Conservation (phyloP, 139 green algal genomes). For the Volvox reticuliferus region DNA sequence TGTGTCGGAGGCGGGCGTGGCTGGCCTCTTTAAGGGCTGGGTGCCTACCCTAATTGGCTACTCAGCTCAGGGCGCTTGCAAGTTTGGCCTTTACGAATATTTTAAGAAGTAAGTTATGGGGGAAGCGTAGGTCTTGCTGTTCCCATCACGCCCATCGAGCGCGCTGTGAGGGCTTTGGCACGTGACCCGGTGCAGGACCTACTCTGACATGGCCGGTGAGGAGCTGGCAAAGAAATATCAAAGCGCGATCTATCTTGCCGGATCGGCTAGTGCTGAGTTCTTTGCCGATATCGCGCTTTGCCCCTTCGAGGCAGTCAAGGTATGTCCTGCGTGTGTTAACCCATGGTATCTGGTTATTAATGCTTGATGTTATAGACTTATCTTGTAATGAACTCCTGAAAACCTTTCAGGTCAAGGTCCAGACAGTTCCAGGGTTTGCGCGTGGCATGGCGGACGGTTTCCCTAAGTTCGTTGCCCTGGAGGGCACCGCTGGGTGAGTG, state of each 20-base stretch:
- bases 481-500: constrained; percentile 69
- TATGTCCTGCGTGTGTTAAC: not conserved
- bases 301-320: constrained; percentile 80
- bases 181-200: constrained; percentile 54
- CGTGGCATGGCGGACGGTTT: constrained; percentile 88
- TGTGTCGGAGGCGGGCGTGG: constrained; percentile 72
- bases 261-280: constrained; percentile 93
- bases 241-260: constrained; percentile 90
- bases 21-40: constrained; percentile 86
- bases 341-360: not conserved
- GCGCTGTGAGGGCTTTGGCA: not conserved
- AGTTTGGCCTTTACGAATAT: constrained; percentile 95
- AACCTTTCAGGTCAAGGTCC: constrained; percentile 87
- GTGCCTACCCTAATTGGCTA: constrained; percentile 90
- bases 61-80: constrained; percentile 89
- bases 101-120: constrained; percentile 88
- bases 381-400: not conserved
- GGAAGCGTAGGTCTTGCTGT: not conserved
- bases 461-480: constrained; percentile 85
- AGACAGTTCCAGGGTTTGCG: constrained; percentile 91
- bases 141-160: not conserved
- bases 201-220: constrained; percentile 86
- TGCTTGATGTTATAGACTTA: not conserved
- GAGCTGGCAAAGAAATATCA: constrained; percentile 92
- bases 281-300: constrained; percentile 95